Conservation (phyloP, 1,284 basidiomycete species). For the Chalciporus sp. region DNA sequence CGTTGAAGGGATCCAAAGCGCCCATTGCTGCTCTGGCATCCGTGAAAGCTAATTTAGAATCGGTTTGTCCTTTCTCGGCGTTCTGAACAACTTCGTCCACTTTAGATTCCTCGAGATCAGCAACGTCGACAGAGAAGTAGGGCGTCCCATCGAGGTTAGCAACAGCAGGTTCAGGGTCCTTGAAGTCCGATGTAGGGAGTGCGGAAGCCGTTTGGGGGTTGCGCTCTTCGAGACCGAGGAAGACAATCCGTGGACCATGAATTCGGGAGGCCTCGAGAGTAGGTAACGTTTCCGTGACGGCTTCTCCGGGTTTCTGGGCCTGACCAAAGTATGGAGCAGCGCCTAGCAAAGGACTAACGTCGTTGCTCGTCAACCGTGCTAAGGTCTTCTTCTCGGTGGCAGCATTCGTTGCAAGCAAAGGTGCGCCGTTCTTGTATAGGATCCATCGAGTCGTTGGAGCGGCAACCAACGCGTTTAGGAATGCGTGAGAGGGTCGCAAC, state of each 20-base stretch:
- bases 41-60: conserved; percentile 55
- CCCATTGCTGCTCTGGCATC: conserved; percentile 69
- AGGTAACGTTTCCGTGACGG: conserved; percentile 41
- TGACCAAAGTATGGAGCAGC: conserved; percentile 65
- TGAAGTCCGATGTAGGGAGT: conserved; percentile 65
- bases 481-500: conserved; percentile 71
- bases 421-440: conserved; percentile 70
- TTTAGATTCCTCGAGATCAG: conserved; percentile 47
- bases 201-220: conserved; percentile 45
- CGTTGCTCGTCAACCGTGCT: conserved; percentile 55
- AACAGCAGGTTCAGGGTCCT: conserved; percentile 47
- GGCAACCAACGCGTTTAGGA: conserved; percentile 68
- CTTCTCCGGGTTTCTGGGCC: conserved; percentile 53
- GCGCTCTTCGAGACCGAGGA: conserved; percentile 82
- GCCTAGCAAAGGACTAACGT: conserved; percentile 51
- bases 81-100: conserved; percentile 49
- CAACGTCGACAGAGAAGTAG: conserved; percentile 80
- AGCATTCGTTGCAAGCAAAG: conserved; percentile 48
- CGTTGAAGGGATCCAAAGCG: conserved; percentile 58
- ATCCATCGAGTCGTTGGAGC: conserved; percentile 71
- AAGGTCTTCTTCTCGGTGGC: conserved; percentile 40
- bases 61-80: conserved; percentile 40
- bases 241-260: conserved; percentile 57
- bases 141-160: conserved; percentile 71
- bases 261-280: conserved; percentile 67